Base-by-base conservation (phyloP, 345 rosid species). In the Murraya koenigii region DNA sequence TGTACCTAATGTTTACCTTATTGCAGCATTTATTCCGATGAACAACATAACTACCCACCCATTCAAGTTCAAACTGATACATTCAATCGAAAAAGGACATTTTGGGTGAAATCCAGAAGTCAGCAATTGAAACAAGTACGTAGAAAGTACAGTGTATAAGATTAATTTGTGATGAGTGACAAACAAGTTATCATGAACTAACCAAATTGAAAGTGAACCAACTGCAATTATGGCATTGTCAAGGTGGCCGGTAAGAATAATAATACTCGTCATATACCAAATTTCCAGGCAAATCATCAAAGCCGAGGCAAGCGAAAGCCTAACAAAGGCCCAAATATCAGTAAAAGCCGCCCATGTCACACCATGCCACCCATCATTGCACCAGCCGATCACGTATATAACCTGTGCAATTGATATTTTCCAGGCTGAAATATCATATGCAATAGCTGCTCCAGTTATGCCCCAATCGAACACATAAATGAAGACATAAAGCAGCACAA, bases 251-350 rank as follows among this genome's bases (percentile, higher is more conserved):
- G 94, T 86, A 38, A 92, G 95, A 66, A 94, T 80, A 36, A 85
- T 86, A 72, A 91, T 84, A 65, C 94, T 91, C 94, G 86, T 92
- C 90, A 91, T 89, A 74, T 94, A 92, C 97, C 96, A 92, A 36
- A 94, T 3, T 78, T 94, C 97, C 32, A 94, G 82, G 81, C 97
- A 94, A 61, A 91, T 92, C 97, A 94, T 94, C 28, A 93, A 86
- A 62, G 93, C 97, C 0, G 97, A 94, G 14, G 94, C 94, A 63
- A 90, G 71, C 4, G 97, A 94, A 54, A 94, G 94, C 78, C 89
- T 79, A 71, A 94, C 92, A 44, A 93, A 93, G 1, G 84, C 88
- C 95, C 97, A 91, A 7, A 93, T 80, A 7, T 93, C 96, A 66
- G 74, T 80, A 72, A 92, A 91, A 0, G 98, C 97, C 35, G 79